Conservation (phyloP, 257 asterid genomes). For the Verbascum thapsus region DNA sequence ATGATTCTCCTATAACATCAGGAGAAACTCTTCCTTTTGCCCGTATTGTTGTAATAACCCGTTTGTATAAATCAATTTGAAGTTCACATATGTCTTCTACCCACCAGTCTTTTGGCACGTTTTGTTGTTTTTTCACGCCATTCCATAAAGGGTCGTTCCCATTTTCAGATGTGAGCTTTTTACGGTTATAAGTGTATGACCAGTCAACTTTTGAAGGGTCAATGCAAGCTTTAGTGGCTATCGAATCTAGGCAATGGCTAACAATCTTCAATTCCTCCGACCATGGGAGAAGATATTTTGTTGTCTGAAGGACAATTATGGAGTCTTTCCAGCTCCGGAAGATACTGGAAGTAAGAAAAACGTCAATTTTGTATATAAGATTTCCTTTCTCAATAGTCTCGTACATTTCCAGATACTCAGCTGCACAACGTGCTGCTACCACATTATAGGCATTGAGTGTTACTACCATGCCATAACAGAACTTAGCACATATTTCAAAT, state of each 20-base stretch:
- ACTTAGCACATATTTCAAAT: conserved; percentile 71
- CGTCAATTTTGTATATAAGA: conserved; percentile 62
- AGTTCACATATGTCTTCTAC: conserved; percentile 90
- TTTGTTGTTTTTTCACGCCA: conserved; percentile 57
- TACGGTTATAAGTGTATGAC: conserved; percentile 74
- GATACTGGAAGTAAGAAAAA: conserved; percentile 61
- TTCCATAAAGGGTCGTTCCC: conserved; percentile 54
- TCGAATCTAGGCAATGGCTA: conserved; percentile 64
- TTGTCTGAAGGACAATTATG: conserved; percentile 60
- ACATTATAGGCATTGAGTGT: conserved; percentile 78
- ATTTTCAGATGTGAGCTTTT: conserved; percentile 54
- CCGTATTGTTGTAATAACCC: conserved; percentile 56
- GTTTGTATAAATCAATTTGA: conserved; percentile 63
- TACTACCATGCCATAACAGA: conserved; percentile 68
- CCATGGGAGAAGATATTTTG: conserved; percentile 65
- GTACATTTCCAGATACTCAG: conserved; percentile 74
- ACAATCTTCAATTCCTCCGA: conserved; percentile 69
- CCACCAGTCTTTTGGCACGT: conserved; percentile 91
- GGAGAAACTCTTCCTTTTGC: conserved; percentile 59
- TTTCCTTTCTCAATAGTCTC: conserved; percentile 69
- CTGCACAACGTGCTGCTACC: conserved; percentile 77
- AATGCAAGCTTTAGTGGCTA: conserved; percentile 62
- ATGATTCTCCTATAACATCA: conserved; percentile 74
- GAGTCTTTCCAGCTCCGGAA: conserved; percentile 77
- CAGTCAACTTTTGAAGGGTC: conserved; percentile 71